These are phyloP conservation scores for Lablab purpureus DNA, from an alignment of 306 rosid species.

Conservation along the genomic window DNA sequence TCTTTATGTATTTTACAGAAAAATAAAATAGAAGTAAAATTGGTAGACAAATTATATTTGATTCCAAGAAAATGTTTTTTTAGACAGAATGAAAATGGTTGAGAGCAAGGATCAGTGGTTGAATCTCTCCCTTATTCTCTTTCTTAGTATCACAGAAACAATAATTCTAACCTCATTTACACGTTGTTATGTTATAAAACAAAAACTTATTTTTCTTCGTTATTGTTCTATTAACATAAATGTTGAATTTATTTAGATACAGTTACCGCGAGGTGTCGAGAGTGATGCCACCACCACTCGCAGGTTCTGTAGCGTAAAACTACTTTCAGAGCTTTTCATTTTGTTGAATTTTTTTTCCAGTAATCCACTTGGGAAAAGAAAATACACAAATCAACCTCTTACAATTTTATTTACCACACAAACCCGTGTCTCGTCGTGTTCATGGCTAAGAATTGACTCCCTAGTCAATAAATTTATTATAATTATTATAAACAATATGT, in stretches of 20 bases:
- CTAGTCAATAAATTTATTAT: no score
- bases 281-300: not conserved
- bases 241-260: not conserved
- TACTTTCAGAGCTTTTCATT: not conserved
- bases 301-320: not conserved
- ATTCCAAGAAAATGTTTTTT: not conserved
- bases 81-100: not conserved
- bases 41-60: not conserved
- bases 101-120: not conserved
- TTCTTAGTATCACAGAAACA: not conserved
- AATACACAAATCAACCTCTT: no score
- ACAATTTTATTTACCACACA: no score
- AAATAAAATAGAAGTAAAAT: not conserved
- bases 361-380: no score
- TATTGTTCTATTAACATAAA: not conserved
- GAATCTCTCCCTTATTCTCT: not conserved
- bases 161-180: not conserved
- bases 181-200: not conserved
- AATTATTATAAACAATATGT: no score
- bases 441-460: no score
- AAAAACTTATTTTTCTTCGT: constrained; percentile 6
- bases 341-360: not conserved
- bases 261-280: constrained; percentile 2
- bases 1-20: not conserved
- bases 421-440: no score